Evolutionary conservation across 352 stramenopile species (phyloP).

Genomic region (Pythium sp.): DNA sequence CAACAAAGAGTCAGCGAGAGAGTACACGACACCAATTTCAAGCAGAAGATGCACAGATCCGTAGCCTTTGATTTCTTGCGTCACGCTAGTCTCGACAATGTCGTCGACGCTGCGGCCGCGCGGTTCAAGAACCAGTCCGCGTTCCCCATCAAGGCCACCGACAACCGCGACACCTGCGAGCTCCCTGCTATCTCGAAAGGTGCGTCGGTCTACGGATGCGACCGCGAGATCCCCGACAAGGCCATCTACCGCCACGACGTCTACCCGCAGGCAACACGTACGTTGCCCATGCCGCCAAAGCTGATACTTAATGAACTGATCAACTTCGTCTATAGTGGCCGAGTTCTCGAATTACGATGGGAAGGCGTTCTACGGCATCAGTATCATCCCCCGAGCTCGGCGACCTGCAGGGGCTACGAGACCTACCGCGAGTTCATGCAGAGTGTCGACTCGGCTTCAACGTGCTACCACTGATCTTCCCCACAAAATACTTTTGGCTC

Average conservation of each 20-base stretch:
- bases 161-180: conserved; percentile 18
- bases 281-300: conserved; percentile 19
- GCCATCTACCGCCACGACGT: conserved; percentile 23
- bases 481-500: conserved; percentile 13
- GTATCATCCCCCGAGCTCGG: conserved; percentile 23
- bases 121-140: conserved; percentile 27
- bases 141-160: conserved; percentile 19
- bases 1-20: no score
- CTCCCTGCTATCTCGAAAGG: conserved; percentile 3
- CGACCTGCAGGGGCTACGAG: conserved; percentile 20
- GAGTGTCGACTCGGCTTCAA: conserved; percentile 20
- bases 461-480: conserved; percentile 18
- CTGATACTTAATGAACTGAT: no score
- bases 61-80: no score
- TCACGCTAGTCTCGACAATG: background rate
- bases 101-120: conserved; percentile 11
- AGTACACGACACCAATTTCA: no score
- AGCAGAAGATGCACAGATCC: no score
- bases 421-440: conserved; percentile 16
- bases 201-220: conserved; percentile 9
- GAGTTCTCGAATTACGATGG: conserved; percentile 20
- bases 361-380: conserved; percentile 36
- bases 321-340: conserved; percentile 22
- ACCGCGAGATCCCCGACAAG: conserved; percentile 14
- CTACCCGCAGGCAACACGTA: conserved; percentile 24